phyloP scores from a whole-genome alignment of 2,329 filamentous ascomycete genomes.

The Geosmithia morbida region DNA sequence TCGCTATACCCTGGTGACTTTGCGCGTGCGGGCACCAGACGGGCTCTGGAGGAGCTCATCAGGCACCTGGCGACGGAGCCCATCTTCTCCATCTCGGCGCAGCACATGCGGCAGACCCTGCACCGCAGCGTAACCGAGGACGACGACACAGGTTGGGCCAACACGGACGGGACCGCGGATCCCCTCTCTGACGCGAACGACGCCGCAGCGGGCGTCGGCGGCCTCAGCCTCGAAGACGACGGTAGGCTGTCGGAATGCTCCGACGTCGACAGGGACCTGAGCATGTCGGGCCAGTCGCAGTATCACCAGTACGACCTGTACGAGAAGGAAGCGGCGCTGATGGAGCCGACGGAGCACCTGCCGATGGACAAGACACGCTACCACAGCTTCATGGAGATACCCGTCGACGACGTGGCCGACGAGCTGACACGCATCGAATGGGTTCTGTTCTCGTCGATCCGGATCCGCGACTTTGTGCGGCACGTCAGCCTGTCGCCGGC shows the following conservation, averaged over 20 bases:
- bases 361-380: slow-evolving; percentile 76
- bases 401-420: slow-evolving; percentile 73
- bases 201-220: slow-evolving; percentile 26
- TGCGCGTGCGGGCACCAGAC: slow-evolving; percentile 60
- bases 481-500: slow-evolving; percentile 66
- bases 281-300: slow-evolving; percentile 30
- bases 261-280: slow-evolving; percentile 23
- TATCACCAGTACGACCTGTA: slow-evolving; percentile 64
- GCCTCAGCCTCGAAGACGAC: slow-evolving; percentile 32
- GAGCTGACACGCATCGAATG: slow-evolving; percentile 95
- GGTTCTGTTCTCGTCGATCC: slow-evolving; percentile 94
- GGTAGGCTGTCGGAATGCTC: slow-evolving; percentile 31
- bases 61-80: slow-evolving; percentile 58
- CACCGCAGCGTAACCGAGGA: slow-evolving; percentile 63
- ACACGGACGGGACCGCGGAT: slow-evolving; percentile 43
- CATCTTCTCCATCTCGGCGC: slow-evolving; percentile 71
- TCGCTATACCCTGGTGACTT: slow-evolving; percentile 87
- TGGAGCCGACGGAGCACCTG: slow-evolving; percentile 55
- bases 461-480: slow-evolving; percentile 81
- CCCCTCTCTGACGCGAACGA: slow-evolving; percentile 19
- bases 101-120: slow-evolving; percentile 70
- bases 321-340: slow-evolving; percentile 57
- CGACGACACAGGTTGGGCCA: slow-evolving; percentile 89
- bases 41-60: slow-evolving; percentile 62
- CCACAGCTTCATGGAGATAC: slow-evolving; percentile 76